phyloP scores from a whole-genome alignment of 305 asterid genomes.

The Fraxinus nigra region DNA sequence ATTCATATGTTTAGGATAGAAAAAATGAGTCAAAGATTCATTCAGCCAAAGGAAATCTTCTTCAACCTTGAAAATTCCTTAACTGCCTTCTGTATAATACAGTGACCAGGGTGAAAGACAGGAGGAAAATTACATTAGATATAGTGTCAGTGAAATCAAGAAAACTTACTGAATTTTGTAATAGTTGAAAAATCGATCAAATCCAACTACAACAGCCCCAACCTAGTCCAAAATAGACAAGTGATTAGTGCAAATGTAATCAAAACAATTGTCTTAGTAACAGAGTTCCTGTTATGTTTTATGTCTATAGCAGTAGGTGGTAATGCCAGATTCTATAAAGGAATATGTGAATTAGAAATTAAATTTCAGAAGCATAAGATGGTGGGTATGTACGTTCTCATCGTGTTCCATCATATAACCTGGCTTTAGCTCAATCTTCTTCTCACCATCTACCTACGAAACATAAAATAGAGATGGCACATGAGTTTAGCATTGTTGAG shows the following conservation, averaged over 20 bases:
- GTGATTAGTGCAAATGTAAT: conserved; percentile 12
- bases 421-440: conserved; percentile 90
- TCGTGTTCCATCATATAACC: conserved; percentile 98
- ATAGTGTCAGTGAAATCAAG: conserved; percentile 1
- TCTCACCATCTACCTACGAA: conserved; percentile 78
- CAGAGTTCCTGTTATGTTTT: conserved; percentile 9
- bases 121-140: neutral
- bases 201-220: conserved; percentile 98
- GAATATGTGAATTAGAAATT: neutral
- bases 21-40: neutral
- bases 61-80: neutral
- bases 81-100: neutral
- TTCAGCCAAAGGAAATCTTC: neutral
- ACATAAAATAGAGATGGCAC: conserved; percentile 13
- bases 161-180: conserved; percentile 88
- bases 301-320: neutral
- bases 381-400: conserved; percentile 48
- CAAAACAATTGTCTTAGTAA: conserved; percentile 2
- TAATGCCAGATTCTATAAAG: neutral
- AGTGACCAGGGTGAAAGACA: neutral
- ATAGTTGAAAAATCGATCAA: conserved; percentile 95
- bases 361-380: conserved; percentile 20
- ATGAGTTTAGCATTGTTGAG: conserved; percentile 5
- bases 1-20: neutral
- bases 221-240: conserved; percentile 49